Evolutionary conservation across 75 land plant genomes (phyloP).

Genomic region (Pinus taeda): DNA sequence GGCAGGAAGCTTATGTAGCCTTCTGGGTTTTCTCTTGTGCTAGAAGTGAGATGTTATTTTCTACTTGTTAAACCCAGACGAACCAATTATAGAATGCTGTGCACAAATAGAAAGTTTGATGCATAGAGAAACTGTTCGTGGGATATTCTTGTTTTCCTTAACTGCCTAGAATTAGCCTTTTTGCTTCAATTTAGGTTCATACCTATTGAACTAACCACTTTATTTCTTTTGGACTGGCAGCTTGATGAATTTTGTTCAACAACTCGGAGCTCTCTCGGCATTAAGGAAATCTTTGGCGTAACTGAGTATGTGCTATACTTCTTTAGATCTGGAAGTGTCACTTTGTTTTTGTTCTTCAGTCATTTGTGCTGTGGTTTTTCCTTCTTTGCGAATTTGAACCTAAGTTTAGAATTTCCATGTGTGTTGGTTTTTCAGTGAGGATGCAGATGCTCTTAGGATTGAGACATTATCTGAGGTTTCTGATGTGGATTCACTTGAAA

Average conservation of each 20-base stretch:
- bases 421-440: constrained; percentile 53
- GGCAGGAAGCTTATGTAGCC: too few species aligned
- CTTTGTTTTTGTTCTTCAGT: background rate
- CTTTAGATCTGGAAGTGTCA: background rate
- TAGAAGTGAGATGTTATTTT: background rate
- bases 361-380: background rate
- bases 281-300: constrained; percentile 95
- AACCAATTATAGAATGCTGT: background rate
- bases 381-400: background rate
- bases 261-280: constrained; percentile 50
- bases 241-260: constrained; percentile 88
- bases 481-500: constrained; percentile 79
- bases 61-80: background rate
- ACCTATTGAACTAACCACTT: background rate
- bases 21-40: too few species aligned
- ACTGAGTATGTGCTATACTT: constrained; percentile 67
- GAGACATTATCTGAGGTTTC: constrained; percentile 68
- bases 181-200: background rate
- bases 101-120: background rate
- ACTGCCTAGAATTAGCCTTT: background rate
- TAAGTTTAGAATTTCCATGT: background rate
- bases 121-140: background rate
- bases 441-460: constrained; percentile 70
- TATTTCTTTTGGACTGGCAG: constrained; percentile 29
- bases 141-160: background rate